Evolutionary conservation across 495 filamentous ascomycete species (phyloP).

Genomic region (Lepraria neglecta): DNA sequence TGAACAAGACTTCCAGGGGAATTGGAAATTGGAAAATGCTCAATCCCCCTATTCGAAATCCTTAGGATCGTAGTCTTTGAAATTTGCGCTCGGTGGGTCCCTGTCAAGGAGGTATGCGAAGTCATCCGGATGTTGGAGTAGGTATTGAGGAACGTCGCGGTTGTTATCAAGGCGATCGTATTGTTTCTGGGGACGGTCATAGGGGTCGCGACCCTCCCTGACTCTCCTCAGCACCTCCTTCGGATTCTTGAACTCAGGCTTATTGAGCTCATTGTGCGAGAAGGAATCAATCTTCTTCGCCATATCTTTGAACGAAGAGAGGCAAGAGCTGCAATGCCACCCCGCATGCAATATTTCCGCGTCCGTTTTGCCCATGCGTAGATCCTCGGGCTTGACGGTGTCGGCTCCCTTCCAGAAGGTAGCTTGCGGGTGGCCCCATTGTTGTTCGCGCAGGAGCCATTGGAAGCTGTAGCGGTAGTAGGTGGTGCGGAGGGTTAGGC

Average conservation of each 20-base stretch:
- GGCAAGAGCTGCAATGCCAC: constrained; percentile 54
- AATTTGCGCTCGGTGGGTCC: constrained; percentile 14
- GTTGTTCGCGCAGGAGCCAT: constrained; percentile 42
- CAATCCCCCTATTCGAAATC: background rate
- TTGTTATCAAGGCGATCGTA: constrained; percentile 42
- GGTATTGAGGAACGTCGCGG: constrained; percentile 32
- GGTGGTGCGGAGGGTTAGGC: constrained; percentile 45
- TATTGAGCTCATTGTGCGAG: constrained; percentile 44
- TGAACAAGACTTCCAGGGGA: background rate
- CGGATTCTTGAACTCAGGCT: constrained; percentile 36
- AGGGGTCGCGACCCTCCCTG: constrained; percentile 45
- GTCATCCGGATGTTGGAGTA: background rate
- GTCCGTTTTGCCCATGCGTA: constrained; percentile 39
- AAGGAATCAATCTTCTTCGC: constrained; percentile 48
- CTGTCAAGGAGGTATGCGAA: constrained; percentile 13
- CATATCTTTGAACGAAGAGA: constrained; percentile 45
- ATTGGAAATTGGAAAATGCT: background rate
- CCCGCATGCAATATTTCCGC: constrained; percentile 41
- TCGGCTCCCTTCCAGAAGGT: constrained; percentile 44
- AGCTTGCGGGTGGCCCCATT: constrained; percentile 53
- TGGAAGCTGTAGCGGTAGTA: constrained; percentile 57
- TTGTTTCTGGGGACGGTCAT: constrained; percentile 40
- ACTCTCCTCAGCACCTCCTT: constrained; percentile 42
- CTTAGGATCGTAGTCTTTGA: constrained; percentile 11
- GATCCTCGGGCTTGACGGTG: constrained; percentile 45